A percentile compares a stretch with the other conserved stretches of the same genome.
phyloP scores from a whole-genome alignment of 2,329 filamentous ascomycete genomes.

The Nothopassalora personata region DNA sequence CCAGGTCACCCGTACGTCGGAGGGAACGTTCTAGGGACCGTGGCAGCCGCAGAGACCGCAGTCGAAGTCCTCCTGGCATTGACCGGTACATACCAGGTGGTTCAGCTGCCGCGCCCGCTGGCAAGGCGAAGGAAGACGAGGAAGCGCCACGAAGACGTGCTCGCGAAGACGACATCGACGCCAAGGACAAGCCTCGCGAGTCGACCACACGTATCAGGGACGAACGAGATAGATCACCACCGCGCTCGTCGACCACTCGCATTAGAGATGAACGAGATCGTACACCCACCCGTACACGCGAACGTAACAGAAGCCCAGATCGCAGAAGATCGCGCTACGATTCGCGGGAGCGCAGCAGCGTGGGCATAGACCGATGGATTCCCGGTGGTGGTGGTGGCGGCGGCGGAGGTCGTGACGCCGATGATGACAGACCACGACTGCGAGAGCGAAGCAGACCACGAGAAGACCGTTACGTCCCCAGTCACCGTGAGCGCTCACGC shows the following conservation, averaged over 20 bases:
- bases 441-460: slow-evolving; percentile 6
- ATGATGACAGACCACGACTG: slow-evolving; percentile 6
- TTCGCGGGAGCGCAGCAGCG: slow-evolving; percentile 29
- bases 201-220: not conserved
- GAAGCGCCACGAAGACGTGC: slow-evolving; percentile 4
- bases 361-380: slow-evolving; percentile 29
- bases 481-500: not conserved
- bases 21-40: slow-evolving; percentile 13
- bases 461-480: not conserved
- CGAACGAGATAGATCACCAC: not conserved
- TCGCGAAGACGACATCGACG: slow-evolving; percentile 11
- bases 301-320: not conserved
- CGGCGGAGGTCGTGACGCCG: slow-evolving; percentile 7
- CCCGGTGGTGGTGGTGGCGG: slow-evolving; percentile 26
- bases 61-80: slow-evolving; percentile 31
- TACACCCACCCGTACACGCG: not conserved
- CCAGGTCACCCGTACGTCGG: slow-evolving; percentile 17
- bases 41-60: slow-evolving; percentile 24
- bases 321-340: slow-evolving; percentile 14
- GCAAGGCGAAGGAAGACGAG: slow-evolving; percentile 24
- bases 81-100: slow-evolving; percentile 39
- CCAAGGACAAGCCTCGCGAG: not conserved
- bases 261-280: slow-evolving; percentile 6
- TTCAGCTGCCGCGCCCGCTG: slow-evolving; percentile 8
- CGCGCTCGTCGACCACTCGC: not conserved